phyloP scores from a whole-genome alignment of 2,329 filamentous ascomycete species.

The Graphiopsis chlorocephala region DNA sequence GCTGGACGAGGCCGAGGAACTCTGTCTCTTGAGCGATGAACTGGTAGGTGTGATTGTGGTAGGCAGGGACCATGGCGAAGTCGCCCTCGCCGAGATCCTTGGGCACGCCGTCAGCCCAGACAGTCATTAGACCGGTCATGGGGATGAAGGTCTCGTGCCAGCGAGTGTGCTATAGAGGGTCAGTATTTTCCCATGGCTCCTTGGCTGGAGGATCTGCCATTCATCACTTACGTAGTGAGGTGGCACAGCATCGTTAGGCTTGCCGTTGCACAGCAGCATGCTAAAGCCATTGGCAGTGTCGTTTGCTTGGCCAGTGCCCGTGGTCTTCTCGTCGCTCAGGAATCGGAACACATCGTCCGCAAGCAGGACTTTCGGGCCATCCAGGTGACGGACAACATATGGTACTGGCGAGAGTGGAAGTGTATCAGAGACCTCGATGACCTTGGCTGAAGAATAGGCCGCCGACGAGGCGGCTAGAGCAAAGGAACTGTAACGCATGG shows the following conservation, averaged over 20 bases:
- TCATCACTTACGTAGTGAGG: neutral
- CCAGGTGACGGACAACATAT: slow-evolving; percentile 4
- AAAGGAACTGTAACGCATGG: neutral
- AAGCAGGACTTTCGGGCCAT: slow-evolving; percentile 2
- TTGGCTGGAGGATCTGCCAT: no score
- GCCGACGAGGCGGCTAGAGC: neutral
- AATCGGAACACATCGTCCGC: slow-evolving; percentile 5
- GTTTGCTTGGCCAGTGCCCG: neutral
- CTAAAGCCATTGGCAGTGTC: slow-evolving; percentile 3
- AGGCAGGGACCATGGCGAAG: slow-evolving; percentile 19
- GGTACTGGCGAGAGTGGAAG: slow-evolving; percentile 1
- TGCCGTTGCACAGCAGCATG: slow-evolving; percentile 7
- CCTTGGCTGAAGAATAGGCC: neutral
- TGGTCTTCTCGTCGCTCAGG: neutral
- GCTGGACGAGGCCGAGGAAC: slow-evolving; percentile 19
- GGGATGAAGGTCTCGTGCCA: slow-evolving; percentile 21
- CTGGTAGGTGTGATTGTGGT: slow-evolving; percentile 20
- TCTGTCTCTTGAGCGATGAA: slow-evolving; percentile 20
- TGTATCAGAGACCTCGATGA: slow-evolving; percentile 1
- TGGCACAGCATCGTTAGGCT: slow-evolving; percentile 4
- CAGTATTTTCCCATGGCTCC: neutral
- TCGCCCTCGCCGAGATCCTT: slow-evolving; percentile 18
- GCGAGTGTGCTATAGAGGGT: slow-evolving; percentile 10
- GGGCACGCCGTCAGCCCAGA: slow-evolving; percentile 18
- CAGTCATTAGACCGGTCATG: slow-evolving; percentile 15